phyloP scores from a whole-genome alignment of 2,329 filamentous ascomycete genomes.

The Phialophora expanda region DNA sequence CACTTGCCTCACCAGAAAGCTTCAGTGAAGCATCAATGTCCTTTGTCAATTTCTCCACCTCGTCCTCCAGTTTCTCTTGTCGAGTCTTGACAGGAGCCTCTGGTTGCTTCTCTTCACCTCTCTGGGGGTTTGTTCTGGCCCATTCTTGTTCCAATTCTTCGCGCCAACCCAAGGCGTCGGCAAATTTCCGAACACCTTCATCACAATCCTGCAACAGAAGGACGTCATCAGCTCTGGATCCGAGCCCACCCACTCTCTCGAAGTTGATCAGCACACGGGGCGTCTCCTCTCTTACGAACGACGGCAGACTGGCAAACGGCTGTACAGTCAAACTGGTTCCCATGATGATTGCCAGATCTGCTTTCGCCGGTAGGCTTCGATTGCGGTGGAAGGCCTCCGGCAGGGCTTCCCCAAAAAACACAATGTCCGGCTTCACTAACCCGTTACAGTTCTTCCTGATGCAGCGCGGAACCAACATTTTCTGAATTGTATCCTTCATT shows the following conservation, averaged over 20 bases:
- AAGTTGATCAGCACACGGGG: constrained; percentile 88
- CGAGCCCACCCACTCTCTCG: constrained; percentile 79
- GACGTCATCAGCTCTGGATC: constrained; percentile 81
- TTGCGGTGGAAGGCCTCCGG: constrained; percentile 69
- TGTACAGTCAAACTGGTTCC: constrained; percentile 87
- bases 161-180: constrained; percentile 80
- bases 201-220: constrained; percentile 83
- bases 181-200: constrained; percentile 75
- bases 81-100: constrained; percentile 50
- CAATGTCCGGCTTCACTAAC: constrained; percentile 90
- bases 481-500: constrained; percentile 73
- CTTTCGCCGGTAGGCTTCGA: constrained; percentile 60
- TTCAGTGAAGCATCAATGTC: constrained; percentile 63
- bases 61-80: constrained; percentile 63
- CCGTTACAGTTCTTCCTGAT: constrained; percentile 67
- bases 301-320: constrained; percentile 83
- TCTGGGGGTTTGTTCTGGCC: constrained; percentile 68
- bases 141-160: constrained; percentile 81
- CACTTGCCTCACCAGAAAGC: constrained; percentile 46
- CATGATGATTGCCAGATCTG: constrained; percentile 82
- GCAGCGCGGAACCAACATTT: constrained; percentile 74
- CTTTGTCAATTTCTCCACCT: constrained; percentile 63
- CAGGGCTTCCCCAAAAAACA: constrained; percentile 84
- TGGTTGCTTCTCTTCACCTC: constrained; percentile 56
- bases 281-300: constrained; percentile 62